Evolutionary conservation across 1,284 basidiomycete genomes (phyloP).

Genomic region (Fereydounia khargensis): DNA sequence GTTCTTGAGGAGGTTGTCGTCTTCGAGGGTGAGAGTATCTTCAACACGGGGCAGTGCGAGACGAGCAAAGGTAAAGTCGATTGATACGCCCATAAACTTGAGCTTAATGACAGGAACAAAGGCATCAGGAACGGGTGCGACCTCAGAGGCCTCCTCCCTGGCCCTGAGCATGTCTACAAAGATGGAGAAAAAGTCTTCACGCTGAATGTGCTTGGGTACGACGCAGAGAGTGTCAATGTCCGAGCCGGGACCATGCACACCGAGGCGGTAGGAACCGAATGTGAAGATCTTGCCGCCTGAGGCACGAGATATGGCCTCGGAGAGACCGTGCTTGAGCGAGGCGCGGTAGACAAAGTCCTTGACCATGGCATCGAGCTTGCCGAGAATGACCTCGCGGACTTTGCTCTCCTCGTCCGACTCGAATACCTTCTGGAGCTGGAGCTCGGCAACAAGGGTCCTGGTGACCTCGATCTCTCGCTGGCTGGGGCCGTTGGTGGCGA

Average conservation of each 20-base stretch:
- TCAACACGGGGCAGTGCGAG: conserved; percentile 80
- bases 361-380: conserved; percentile 82
- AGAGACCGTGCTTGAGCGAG: conserved; percentile 74
- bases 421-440: conserved; percentile 80
- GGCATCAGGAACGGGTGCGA: conserved; percentile 89
- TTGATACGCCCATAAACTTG: conserved; percentile 85
- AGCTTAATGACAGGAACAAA: conserved; percentile 92
- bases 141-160: conserved; percentile 80
- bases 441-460: conserved; percentile 79
- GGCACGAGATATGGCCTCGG: conserved; percentile 77
- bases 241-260: conserved; percentile 90
- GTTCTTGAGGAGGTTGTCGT: conserved; percentile 87
- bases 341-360: conserved; percentile 90
- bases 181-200: conserved; percentile 91
- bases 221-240: conserved; percentile 99
- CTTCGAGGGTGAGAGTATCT: conserved; percentile 82
- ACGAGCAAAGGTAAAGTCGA: conserved; percentile 91
- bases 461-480: conserved; percentile 64
- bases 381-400: conserved; percentile 86
- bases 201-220: conserved; percentile 89
- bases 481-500: conserved; percentile 63
- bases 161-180: conserved; percentile 88
- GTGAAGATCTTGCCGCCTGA: conserved; percentile 99
- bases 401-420: conserved; percentile 86
- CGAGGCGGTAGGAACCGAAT: conserved; percentile 79